A percentile compares a stretch with the other conserved stretches of the same genome.
phyloP scores from a whole-genome alignment of 2,329 filamentous ascomycete species.

The Venturia carpophila region DNA sequence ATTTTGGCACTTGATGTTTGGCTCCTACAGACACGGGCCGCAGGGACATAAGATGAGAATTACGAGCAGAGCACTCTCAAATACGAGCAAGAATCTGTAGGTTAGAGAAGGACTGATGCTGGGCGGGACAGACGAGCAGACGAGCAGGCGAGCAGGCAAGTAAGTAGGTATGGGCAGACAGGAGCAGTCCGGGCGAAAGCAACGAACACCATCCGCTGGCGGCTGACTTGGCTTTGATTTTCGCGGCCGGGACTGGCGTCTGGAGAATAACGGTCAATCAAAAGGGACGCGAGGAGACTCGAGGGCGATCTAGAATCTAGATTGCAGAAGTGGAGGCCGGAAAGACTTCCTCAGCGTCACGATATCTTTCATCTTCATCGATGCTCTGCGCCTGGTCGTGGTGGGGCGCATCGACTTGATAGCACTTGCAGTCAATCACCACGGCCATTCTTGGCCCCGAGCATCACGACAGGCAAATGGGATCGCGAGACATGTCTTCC shows the following conservation, averaged over 20 bases:
- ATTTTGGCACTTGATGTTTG: not conserved
- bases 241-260: conserved; percentile 6
- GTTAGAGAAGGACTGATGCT: not conserved
- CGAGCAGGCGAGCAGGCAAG: no score
- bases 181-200: not conserved
- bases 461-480: not conserved
- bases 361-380: not conserved
- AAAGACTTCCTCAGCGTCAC: not conserved
- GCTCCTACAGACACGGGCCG: not conserved
- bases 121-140: not conserved
- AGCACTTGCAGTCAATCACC: not conserved
- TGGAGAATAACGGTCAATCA: not conserved
- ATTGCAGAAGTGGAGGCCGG: not conserved
- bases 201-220: not conserved
- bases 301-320: not conserved
- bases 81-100: not conserved
- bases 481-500: not conserved
- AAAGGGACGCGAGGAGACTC: not conserved
- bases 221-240: not conserved
- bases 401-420: not conserved
- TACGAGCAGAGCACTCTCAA: not conserved
- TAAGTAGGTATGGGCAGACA: no score
- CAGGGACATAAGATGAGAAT: not conserved
- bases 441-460: not conserved
- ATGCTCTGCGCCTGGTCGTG: not conserved